Evolutionary conservation across 2,329 filamentous ascomycete genomes (phyloP), one percentile per base, ranked within the genome.

Genomic region (Aspergillus sp.): DNA sequence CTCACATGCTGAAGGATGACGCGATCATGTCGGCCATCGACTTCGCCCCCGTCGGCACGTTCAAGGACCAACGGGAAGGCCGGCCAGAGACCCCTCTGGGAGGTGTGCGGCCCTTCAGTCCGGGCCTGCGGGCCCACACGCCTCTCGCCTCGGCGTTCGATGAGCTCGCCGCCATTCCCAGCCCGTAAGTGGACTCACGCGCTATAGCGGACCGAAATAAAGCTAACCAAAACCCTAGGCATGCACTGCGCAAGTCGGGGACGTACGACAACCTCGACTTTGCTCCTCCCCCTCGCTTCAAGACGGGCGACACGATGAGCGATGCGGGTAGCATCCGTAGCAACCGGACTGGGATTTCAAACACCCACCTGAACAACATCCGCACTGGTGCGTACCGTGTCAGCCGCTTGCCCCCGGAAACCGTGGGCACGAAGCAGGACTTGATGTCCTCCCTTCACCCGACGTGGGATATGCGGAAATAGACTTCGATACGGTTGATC

Each of bases 141-240:
- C 92, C 92, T 1, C 80, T 97, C 36, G 86, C 82, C 20, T 90
- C 88, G 54, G 81, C 91, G 4, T 97, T 91, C 71, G 93, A 97
- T 52, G 93, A 97, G 54, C 85, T 97, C 56, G 75, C 87, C 11
- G 81, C 82, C 7, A 85, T 99, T 58, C 94, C 94, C 34, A 97
- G 91, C 81, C 91, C 94, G 84, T 93, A 85, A 88, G 89, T 88
- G 7, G 25, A 38, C 16, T n/a, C 2, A n/a, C 34, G 14, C 16
- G 29, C 34, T 3, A 38, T n/a, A 17, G 1, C 14, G 6, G 20
- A 21, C 19, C 6, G 7, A 23, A 36, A 13, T 5, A 20, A 44
- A 1, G 7, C 38, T 31, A 7, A 21, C 46, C 61, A 68, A 56
- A 56, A 69, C 55, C 2, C 17, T 55, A 78, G 76, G 47, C 74